Base-by-base conservation (phyloP, 2,329 filamentous ascomycete species). In the Trichoderma sp. region DNA sequence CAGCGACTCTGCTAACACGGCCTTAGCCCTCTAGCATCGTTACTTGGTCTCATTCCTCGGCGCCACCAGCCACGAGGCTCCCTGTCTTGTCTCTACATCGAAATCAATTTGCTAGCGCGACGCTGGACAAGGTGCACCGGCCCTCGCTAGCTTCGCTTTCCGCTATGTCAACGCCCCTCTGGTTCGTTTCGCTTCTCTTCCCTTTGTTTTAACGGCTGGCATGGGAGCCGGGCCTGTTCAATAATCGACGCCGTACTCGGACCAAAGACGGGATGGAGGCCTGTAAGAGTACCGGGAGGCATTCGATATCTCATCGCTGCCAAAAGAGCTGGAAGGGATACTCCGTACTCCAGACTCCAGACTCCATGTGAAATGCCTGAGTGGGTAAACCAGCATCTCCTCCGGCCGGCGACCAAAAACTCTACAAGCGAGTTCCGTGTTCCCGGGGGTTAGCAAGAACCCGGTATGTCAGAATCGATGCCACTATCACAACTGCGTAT, bases 71-170 rank as follows among this genome's bases (percentile, higher is more conserved):
- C 64, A 39, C 32, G 64, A 57, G 51, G 47, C 64, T 39, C 24
- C 64, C 28, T 39, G 28, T 57, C 24, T 30, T 24, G 24, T 51
- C 64, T 39, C n/a, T 53, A 11, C 28, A 60, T 71, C 73, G 70
- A 72, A 65, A 70, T 73, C 71, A 74, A 69, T 71, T 66, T 74
- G 65, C 68, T 74, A 73, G 72, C 70, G 73, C 64, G 53, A 58
- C 60, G 61, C 60, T 70, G 39, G 66, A 18, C 32, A 30, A 34
- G 34, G 56, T 53, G 34, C 58, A 57, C 62, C 32, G 39, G 18
- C 60, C 47, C n/a, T 36, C 28, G 11, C 60, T 28, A 62, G 65
- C 53, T 57, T 68, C 36, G 36, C 43, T 56, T 30, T 53, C 39
- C 32, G 14, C 51, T 67, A 57, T 60, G 56, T 7, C 39, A 67